phyloP scores from a whole-genome alignment of 768 basidiomycete species.

The Boletellus ananas region DNA sequence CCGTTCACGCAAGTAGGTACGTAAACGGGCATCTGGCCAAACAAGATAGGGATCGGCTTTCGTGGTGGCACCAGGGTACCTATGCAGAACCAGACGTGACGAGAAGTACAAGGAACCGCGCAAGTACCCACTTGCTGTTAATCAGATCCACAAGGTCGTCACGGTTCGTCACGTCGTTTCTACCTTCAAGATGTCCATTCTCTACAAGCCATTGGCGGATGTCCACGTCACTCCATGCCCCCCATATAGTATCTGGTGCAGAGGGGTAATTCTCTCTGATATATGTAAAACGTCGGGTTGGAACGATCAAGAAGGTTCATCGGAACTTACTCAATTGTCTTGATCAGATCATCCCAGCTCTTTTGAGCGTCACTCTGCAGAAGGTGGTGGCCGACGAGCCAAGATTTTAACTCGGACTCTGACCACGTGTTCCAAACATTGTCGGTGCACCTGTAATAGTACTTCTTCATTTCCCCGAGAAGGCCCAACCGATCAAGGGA shows the following conservation, averaged over 20 bases:
- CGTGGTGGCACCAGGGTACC: slow-evolving; percentile 47
- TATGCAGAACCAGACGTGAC: slow-evolving; percentile 23
- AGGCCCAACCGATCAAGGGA: slow-evolving; percentile 54
- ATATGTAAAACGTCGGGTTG: neutral
- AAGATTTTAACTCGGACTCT: slow-evolving; percentile 70
- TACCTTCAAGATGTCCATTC: slow-evolving; percentile 57
- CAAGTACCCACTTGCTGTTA: slow-evolving; percentile 53
- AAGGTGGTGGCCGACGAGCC: slow-evolving; percentile 73
- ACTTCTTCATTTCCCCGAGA: slow-evolving; percentile 63
- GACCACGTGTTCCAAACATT: slow-evolving; percentile 66
- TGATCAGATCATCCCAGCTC: slow-evolving; percentile 71
- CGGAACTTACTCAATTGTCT: slow-evolving; percentile 57
- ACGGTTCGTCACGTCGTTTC: slow-evolving; percentile 54
- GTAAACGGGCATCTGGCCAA: slow-evolving; percentile 92
- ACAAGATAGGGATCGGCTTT: slow-evolving; percentile 64
- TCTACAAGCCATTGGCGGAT: slow-evolving; percentile 72
- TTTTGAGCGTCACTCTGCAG: slow-evolving; percentile 69
- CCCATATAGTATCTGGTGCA: slow-evolving; percentile 57
- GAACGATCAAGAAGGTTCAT: neutral
- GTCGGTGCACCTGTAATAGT: slow-evolving; percentile 65
- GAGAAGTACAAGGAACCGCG: too few relatives aligned
- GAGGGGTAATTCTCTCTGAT: slow-evolving; percentile 64
- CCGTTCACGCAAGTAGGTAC: slow-evolving; percentile 80
- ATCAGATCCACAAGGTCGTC: slow-evolving; percentile 76
- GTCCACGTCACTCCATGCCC: slow-evolving; percentile 70